Base-by-base conservation (phyloP, 768 basidiomycete genomes). In the Russula brevipes region DNA sequence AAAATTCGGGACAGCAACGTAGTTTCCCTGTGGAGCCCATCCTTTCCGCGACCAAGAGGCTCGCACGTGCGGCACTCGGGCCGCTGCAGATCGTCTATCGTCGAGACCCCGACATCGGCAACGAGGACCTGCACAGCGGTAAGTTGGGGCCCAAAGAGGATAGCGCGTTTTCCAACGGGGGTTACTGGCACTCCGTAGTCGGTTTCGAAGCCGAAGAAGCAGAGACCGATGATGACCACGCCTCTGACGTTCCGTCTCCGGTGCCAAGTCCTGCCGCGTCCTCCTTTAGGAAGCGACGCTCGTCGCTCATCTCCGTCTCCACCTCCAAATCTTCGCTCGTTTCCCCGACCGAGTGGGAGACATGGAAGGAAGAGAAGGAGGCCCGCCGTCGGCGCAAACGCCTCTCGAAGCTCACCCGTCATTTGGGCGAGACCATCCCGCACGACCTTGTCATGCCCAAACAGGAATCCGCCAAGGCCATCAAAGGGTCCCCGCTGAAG, bases 361-460 rank as follows among this genome's bases (percentile, higher is more conserved):
- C 45, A 35, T 46, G 33, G 52, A 63, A 42, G 36, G 54, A 52
- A 38, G 58, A 56, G 50, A n/a, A 24, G 14, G 63, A 55, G 54
- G n/a, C 38, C 44, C 42, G 36, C 16, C 33, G 24, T 42, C 63
- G 62, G 35, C 66, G 66, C 24, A 66, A 42, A 53, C 63, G 66
- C 35, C 33, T 66, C 57, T 41, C 66, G n/a, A 66, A 66, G 54
- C 63, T 66, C 17, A 36, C 56, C 44, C 66, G 63, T 16, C 19
- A 45, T 41, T 33, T 66, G 11, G 66, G 63, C 49, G 63, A 66
- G 58, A 41, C 46, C 8, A 55, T 66, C 12, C 66, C 66, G 11
- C 50, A 50, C 3, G 50, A 59, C 36, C 63, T 66, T 12, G 24
- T 66, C 44, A 17, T 52, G 1, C 58, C 66, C 30, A 60, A 35